phyloP scores from a whole-genome alignment of 169 alveolate genomes.

The Cryptosporidium felis region DNA sequence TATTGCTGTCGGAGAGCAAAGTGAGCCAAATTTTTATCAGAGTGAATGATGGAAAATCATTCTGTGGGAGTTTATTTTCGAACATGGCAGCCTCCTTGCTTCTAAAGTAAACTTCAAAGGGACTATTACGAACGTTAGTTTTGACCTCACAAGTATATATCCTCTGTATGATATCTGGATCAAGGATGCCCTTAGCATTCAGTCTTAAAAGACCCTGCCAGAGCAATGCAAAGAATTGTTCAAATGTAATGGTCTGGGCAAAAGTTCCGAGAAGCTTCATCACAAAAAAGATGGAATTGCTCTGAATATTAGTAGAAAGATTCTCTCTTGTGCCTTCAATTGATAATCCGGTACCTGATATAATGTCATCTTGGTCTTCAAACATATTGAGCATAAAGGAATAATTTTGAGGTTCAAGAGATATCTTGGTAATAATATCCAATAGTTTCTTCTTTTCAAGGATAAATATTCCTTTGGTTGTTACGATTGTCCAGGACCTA shows the following conservation, averaged over 20 bases:
- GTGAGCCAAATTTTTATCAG: constrained; percentile 58
- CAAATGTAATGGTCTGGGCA: constrained; percentile 68
- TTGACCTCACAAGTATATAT: neutral
- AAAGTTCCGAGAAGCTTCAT: constrained; percentile 52
- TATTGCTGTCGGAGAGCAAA: constrained; percentile 35
- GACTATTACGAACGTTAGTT: constrained; percentile 32
- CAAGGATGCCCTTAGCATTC: constrained; percentile 32
- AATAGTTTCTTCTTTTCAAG: constrained; percentile 21
- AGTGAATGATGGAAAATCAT: constrained; percentile 37
- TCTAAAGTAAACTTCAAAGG: constrained; percentile 6
- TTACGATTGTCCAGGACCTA: constrained; percentile 50
- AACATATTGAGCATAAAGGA: constrained; percentile 54
- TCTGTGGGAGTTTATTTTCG: neutral
- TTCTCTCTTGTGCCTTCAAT: neutral
- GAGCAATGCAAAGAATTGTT: constrained; percentile 50
- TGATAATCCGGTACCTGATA: neutral
- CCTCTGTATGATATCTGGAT: constrained; percentile 21
- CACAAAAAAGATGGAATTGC: constrained; percentile 5
- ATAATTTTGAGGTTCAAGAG: constrained; percentile 60
- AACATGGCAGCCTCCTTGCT: constrained; percentile 4
- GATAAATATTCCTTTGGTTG: constrained; percentile 53
- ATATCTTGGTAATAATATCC: constrained; percentile 52
- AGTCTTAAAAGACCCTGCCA: constrained; percentile 54
- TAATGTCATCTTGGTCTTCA: constrained; percentile 16
- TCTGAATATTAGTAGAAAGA: neutral